Evolutionary conservation across 2,329 filamentous ascomycete genomes (phyloP), one percentile per base, ranked within the genome.

Genomic region (Penicillium sp.): DNA sequence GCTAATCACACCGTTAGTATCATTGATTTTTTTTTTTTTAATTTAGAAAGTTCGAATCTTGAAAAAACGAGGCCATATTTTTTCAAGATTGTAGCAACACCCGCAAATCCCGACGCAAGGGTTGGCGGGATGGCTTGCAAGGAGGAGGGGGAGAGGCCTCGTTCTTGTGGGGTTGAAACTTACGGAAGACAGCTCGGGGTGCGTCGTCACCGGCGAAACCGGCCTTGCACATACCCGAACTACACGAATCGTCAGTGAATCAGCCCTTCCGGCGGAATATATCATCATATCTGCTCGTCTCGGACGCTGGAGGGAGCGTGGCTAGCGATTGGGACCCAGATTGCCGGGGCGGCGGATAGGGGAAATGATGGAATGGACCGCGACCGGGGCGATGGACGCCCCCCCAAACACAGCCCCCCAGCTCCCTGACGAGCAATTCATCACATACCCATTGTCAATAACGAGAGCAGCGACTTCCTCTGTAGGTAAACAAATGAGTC

Each of bases 151-250:
- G 37, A 58, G 57, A 29, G 33, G 16, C 52, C 52, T 53, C 44
- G 51, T 46, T 55, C 46, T 53, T 53, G 64, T 61, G 65, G 67
- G 66, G 69, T 68, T 67, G 63, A 2, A 62, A 93, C 93, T 96
- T 90, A 98, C 93, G 95, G 89, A 99, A 99, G 80, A 99, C 95
- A 84, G 95, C 95, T 88, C 95, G 89, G 80, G 95, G 95, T 84
- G 95, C 95, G 90, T 99, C 95, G 79, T 99, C 95, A 92, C 95
- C 95, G 86, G 95, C 95, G 84, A 99, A 99, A 93, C 95, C 95
- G 90, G 95, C 95, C 87, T 99, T 99, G 86, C 95, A 99, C 95
- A 99, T 98, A 88, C 95, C 95, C 83, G 95, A 98, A 89, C 93
- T 98, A 80, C 65, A 75, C 56, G 68, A 64, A 52, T 52, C 50